Percentiles rank a stretch among this genome's conserved stretches.
phyloP scores from a whole-genome alignment of 345 rosid species.

The Eucalyptus cladocalyx region DNA sequence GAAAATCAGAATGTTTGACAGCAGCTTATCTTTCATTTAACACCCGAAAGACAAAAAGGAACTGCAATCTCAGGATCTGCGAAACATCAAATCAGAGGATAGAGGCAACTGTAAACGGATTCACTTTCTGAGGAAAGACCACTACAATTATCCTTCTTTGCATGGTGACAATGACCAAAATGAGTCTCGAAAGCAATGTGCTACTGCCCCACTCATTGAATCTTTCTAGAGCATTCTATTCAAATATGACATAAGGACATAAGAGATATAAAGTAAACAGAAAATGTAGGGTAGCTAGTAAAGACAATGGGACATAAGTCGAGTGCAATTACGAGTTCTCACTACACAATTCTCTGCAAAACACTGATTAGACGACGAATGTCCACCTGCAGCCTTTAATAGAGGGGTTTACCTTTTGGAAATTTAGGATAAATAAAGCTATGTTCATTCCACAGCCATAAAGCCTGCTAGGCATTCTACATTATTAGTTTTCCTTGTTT shows the following conservation, averaged over 20 bases:
- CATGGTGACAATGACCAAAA: background rate
- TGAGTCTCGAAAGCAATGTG: background rate
- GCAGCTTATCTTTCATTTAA: conserved; percentile 20
- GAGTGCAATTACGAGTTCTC: background rate
- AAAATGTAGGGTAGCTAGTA: background rate
- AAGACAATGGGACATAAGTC: background rate
- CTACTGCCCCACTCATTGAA: background rate
- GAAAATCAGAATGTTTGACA: background rate
- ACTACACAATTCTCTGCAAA: background rate
- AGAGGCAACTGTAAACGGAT: background rate
- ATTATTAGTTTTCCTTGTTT: background rate
- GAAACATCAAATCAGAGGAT: background rate
- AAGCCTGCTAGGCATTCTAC: background rate
- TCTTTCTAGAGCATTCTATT: background rate
- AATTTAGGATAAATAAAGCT: background rate
- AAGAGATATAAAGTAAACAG: background rate
- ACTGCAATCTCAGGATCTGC: background rate
- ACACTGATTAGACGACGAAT: background rate
- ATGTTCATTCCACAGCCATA: background rate
- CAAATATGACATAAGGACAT: background rate
- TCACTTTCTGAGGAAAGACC: background rate
- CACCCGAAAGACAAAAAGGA: conserved; percentile 22
- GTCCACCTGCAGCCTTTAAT: background rate
- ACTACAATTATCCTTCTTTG: background rate
- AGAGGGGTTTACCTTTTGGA: background rate